These are phyloP conservation scores for Malus sylvestris DNA, from an alignment of 306 rosid genomes.

Conservation along the genomic window DNA sequence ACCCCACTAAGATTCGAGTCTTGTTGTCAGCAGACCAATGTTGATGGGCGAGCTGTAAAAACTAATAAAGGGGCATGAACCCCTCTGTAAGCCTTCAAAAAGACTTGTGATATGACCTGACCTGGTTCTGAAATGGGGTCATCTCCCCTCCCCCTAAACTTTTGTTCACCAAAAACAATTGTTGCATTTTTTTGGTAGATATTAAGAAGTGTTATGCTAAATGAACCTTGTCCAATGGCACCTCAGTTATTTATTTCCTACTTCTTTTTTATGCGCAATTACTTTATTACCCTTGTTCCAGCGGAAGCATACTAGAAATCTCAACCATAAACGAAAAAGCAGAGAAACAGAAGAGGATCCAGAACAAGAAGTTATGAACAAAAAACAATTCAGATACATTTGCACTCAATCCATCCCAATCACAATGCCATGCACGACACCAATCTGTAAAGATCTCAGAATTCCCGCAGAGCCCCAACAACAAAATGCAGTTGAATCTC, in stretches of 20 bases:
- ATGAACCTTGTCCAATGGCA: too few relatives aligned
- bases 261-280: background rate
- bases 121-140: fast-evolving
- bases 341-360: background rate
- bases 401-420: slow-evolving; percentile 2
- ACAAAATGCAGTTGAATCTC: slow-evolving; percentile 6
- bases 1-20: fast-evolving
- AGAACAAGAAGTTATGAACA: background rate
- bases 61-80: too few relatives aligned
- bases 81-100: too few relatives aligned
- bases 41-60: too few relatives aligned
- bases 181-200: background rate
- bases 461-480: background rate
- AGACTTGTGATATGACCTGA: fast-evolving
- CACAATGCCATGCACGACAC: background rate
- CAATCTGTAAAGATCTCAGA: background rate
- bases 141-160: too few relatives aligned
- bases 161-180: too few relatives aligned
- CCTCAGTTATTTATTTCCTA: background rate
- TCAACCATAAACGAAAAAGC: background rate
- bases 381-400: background rate
- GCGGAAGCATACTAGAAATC: background rate
- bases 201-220: background rate
- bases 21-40: fast-evolving
- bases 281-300: background rate